Evolutionary conservation across 306 rosid species (phyloP).

Genomic region (Castanopsis chinensis): DNA sequence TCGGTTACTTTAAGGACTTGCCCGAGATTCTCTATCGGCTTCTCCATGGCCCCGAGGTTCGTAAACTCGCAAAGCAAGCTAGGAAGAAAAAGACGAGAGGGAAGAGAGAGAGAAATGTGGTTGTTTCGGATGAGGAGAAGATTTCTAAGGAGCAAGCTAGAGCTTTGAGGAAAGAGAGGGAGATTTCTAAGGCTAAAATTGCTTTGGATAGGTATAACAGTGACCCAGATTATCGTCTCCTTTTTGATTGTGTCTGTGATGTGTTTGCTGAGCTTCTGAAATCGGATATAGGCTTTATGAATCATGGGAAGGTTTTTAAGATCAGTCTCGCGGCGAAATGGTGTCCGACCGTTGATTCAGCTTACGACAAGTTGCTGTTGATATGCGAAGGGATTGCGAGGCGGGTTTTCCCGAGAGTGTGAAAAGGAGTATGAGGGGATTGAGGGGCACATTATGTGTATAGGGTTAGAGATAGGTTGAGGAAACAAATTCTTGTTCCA

Average conservation of each 20-base stretch:
- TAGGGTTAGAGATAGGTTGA: conserved; percentile 4
- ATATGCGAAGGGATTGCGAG: conserved; percentile 18
- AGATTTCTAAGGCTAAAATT: background rate
- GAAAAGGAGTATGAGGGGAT: conserved; percentile 1
- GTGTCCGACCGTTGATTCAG: conserved; percentile 11
- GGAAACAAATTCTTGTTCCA: conserved; percentile 3
- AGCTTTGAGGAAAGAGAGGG: conserved; percentile 9
- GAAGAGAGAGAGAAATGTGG: background rate
- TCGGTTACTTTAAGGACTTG: conserved; percentile 18
- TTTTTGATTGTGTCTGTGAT: conserved; percentile 4
- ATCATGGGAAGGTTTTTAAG: background rate
- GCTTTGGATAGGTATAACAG: conserved; percentile 1
- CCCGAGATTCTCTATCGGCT: conserved; percentile 1
- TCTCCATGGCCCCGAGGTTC: background rate
- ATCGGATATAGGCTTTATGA: background rate
- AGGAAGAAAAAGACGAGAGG: background rate
- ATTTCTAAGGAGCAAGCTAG: background rate
- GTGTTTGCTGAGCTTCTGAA: conserved; percentile 13
- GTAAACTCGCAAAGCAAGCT: background rate
- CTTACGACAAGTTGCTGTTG: conserved; percentile 3
- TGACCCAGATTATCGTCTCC: background rate
- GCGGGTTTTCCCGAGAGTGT: conserved; percentile 10
- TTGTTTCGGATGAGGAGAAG: background rate
- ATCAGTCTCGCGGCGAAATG: conserved; percentile 12
- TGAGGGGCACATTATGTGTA: conserved; percentile 5